Evolutionary conservation across 352 stramenopile genomes (phyloP), one percentile per base, ranked within the genome.

Genomic region (Phytophthora syringae): DNA sequence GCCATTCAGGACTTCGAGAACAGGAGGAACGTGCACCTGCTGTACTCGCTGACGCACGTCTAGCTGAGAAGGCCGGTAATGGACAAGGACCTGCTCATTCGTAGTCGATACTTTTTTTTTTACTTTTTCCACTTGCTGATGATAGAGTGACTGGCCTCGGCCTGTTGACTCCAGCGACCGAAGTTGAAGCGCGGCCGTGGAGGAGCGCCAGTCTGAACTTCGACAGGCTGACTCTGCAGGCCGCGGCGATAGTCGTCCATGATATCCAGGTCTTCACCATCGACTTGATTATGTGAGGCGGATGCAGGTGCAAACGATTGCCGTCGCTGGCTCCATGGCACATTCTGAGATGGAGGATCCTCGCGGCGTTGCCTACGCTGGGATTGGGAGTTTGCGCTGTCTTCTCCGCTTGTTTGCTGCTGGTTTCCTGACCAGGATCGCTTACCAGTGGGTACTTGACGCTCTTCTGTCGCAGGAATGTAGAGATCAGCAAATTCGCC

Each of bases 21-120:
- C 48, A 75, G 76, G 18, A 76, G 79, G 54, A 89, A 88, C 32
- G 44, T 91, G 60, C 78, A 86, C 39, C 58, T 91, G 54, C 67
- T 87, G 40, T 91, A 91, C 64, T 84, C 82, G 50, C 69, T 89
- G 39, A 58, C 89, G 45, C 67, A 91, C 59, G 76, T 91, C 30
- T 91, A 80, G 49, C 2, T 1, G 20, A n/a, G 15, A 4, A 16
- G 40, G 15, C 15, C 36, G 30, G 5, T 34, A 40, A 39, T 21
- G 22, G 25, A 58, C 21, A 21, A 36, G 15, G 12, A 49, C 28
- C 21, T 32, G 27, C 9, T 32, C 27, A 32, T 10, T 32, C 5
- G 27, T 10, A 32, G 27, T 10, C 5, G 27, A 32, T 10, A 9
- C 5, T 32, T 32, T 9, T 32, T 9, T 9, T 32, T 59, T 68